Evolutionary conservation across 352 stramenopile species (phyloP).

Genomic region (Aphanomyces invadans): DNA sequence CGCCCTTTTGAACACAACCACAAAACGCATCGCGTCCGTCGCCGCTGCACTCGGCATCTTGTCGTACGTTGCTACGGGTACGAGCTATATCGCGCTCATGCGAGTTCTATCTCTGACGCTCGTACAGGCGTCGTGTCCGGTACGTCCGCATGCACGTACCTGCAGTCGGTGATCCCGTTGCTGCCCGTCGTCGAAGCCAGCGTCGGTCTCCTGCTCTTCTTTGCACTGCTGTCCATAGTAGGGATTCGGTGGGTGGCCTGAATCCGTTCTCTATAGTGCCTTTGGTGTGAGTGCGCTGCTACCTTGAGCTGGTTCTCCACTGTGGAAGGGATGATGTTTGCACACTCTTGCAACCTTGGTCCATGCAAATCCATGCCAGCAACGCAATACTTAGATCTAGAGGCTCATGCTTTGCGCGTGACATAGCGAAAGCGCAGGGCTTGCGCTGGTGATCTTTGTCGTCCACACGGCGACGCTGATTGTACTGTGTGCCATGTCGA

Average conservation of each 20-base stretch:
- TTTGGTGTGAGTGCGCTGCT: too few relatives aligned
- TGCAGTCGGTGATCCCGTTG: slow-evolving; percentile 50
- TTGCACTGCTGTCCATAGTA: slow-evolving; percentile 56
- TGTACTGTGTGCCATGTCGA: slow-evolving; percentile 39
- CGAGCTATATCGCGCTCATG: background rate
- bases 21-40: slow-evolving; percentile 74
- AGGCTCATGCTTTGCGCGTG: too few relatives aligned
- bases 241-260: slow-evolving; percentile 40
- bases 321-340: too few relatives aligned
- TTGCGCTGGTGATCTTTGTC: slow-evolving; percentile 81
- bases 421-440: slow-evolving; percentile 48
- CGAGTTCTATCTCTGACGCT: background rate
- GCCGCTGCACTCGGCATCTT: slow-evolving; percentile 78
- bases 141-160: slow-evolving; percentile 69
- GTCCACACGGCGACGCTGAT: slow-evolving; percentile 61
- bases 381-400: too few relatives aligned
- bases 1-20: slow-evolving; percentile 83
- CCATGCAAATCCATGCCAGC: too few relatives aligned
- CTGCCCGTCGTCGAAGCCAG: slow-evolving; percentile 37
- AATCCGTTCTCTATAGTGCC: background rate
- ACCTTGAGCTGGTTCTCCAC: too few relatives aligned
- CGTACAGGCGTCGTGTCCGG: slow-evolving; percentile 36
- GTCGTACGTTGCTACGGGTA: slow-evolving; percentile 82
- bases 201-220: slow-evolving; percentile 54
- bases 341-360: too few relatives aligned